Evolutionary conservation across 768 basidiomycete species (phyloP).

Genomic region (Psilocybe sp.): DNA sequence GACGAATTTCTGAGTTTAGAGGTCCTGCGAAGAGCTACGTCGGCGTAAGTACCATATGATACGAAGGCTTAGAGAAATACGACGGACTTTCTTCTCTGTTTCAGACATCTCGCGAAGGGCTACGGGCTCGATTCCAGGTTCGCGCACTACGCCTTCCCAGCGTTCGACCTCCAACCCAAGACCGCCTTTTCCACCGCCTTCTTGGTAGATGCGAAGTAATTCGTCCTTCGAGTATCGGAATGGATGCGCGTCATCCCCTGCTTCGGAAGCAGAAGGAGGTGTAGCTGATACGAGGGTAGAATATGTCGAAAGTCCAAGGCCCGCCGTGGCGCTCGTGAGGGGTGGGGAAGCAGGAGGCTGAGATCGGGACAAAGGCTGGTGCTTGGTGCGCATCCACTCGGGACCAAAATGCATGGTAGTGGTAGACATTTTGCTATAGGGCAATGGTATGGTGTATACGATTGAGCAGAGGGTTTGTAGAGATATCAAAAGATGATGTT

Average conservation of each 20-base stretch:
- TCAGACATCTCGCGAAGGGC: constrained; percentile 79
- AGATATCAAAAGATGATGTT: constrained; percentile 22
- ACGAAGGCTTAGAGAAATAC: constrained; percentile 15
- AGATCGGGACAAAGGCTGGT: constrained; percentile 48
- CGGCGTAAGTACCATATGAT: constrained; percentile 21
- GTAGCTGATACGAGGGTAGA: constrained; percentile 66
- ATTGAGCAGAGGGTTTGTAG: constrained; percentile 11
- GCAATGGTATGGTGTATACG: constrained; percentile 7
- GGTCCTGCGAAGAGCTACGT: constrained; percentile 75
- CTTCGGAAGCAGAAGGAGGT: constrained; percentile 47
- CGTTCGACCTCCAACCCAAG: constrained; percentile 84
- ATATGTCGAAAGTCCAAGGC: constrained; percentile 60
- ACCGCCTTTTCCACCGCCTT: constrained; percentile 69
- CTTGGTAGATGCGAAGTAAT: constrained; percentile 78
- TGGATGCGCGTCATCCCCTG: constrained; percentile 66
- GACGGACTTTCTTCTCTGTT: constrained; percentile 81
- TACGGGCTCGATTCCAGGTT: constrained; percentile 68
- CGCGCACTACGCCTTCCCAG: constrained; percentile 87
- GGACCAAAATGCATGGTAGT: constrained; percentile 89
- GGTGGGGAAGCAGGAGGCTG: constrained; percentile 63
- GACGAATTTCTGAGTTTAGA: constrained; percentile 85
- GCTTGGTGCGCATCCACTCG: constrained; percentile 90
- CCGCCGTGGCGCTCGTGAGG: constrained; percentile 38
- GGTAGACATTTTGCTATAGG: constrained; percentile 40
- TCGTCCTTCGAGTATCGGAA: constrained; percentile 88